Evolutionary conservation across 805 yeast genomes (phyloP).

Genomic region (Blastobotrys peoriensis): DNA sequence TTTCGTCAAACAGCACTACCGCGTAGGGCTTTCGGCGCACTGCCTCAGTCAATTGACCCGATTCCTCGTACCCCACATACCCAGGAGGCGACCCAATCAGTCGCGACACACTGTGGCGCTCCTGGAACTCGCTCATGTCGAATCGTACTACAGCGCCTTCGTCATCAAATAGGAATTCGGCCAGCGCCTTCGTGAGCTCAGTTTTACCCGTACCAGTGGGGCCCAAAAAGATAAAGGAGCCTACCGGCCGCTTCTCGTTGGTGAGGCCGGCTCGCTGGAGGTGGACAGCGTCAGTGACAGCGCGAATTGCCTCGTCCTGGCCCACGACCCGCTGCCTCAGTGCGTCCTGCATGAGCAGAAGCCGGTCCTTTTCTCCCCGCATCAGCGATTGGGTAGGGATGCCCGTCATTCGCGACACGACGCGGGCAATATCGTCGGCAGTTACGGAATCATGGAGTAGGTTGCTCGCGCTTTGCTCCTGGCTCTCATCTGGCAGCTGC

Average conservation of each 20-base stretch:
- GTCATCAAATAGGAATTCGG: constrained; percentile 87
- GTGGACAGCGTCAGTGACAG: constrained; percentile 90
- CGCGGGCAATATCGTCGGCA: constrained; percentile 88
- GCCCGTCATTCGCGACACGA: constrained; percentile 91
- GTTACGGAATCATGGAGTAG: constrained; percentile 88
- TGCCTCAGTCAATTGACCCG: constrained; percentile 94
- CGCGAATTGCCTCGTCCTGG: constrained; percentile 88
- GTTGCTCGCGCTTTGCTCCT: constrained; percentile 33
- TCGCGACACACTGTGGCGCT: constrained; percentile 83
- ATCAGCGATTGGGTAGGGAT: constrained; percentile 85
- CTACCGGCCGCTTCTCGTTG: constrained; percentile 90
- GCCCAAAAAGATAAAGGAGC: constrained; percentile 92
- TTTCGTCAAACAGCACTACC: constrained; percentile 89
- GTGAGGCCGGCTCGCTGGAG: constrained; percentile 95
- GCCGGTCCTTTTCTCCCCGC: constrained; percentile 91
- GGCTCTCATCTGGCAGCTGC: constrained; percentile 50
- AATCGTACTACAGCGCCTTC: constrained; percentile 81
- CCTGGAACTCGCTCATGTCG: constrained; percentile 98
- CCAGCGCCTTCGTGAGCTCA: constrained; percentile 86
- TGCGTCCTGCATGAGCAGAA: constrained; percentile 79
- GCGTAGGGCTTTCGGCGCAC: constrained; percentile 93
- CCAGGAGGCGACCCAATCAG: constrained; percentile 98
- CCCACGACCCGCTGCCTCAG: constrained; percentile 80
- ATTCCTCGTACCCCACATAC: constrained; percentile 89
- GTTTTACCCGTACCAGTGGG: constrained; percentile 99